These are phyloP conservation scores for Wickerhamomyces ciferrii DNA, from an alignment of 805 yeast genomes.

Conservation along the genomic window DNA sequence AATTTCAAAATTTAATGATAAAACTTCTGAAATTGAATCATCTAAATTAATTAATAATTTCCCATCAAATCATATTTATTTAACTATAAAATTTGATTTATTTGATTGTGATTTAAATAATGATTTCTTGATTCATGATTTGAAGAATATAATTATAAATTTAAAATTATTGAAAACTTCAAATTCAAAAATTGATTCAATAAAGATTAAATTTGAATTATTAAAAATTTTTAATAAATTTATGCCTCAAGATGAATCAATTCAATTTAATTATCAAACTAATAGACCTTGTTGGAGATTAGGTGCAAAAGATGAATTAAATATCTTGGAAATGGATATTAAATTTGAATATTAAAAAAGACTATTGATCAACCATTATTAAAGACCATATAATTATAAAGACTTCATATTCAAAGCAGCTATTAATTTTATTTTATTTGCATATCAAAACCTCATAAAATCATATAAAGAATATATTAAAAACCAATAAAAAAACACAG, in stretches of 20 bases:
- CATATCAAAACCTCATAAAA: no score
- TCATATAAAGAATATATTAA: no score
- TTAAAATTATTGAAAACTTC: not conserved
- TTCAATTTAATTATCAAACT: slow-evolving; percentile 6
- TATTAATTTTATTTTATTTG: no score
- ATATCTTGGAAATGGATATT: slow-evolving; percentile 8
- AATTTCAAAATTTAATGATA: not conserved
- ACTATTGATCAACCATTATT: not conserved
- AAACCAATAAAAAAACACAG: no score
- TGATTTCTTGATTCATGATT: not conserved
- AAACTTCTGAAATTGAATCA: not conserved
- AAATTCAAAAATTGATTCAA: not conserved
- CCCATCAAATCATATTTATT: not conserved
- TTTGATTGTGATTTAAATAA: not conserved
- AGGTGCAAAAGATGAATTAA: slow-evolving; percentile 15
- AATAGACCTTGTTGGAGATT: slow-evolving; percentile 18
- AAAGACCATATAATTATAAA: no score
- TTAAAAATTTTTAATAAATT: slow-evolving; percentile 1
- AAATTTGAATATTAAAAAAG: not conserved
- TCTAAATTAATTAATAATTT: not conserved
- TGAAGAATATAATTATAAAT: not conserved
- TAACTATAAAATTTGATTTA: not conserved
- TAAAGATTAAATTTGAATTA: not conserved
- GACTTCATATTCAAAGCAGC: no score
- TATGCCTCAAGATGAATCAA: slow-evolving; percentile 1